These are phyloP conservation scores for Colletotrichum graminicola DNA, from an alignment of 2,329 filamentous ascomycete genomes.

Conservation along the genomic window DNA sequence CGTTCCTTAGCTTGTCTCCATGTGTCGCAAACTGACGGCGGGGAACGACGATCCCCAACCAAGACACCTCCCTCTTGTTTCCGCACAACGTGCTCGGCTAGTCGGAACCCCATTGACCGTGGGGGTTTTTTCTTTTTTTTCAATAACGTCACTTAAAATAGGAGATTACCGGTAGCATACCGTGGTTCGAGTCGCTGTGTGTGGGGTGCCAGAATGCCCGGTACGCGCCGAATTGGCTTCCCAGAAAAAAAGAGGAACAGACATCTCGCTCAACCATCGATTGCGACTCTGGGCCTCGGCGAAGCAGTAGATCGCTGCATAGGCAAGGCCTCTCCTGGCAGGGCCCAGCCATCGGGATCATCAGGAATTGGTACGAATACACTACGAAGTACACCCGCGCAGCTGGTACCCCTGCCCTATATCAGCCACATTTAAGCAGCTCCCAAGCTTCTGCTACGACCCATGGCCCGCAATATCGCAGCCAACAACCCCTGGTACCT, in stretches of 20 bases:
- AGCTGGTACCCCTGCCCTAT: slow-evolving; percentile 32
- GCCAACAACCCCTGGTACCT: slow-evolving; percentile 22
- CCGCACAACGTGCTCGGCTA: slow-evolving; percentile 18
- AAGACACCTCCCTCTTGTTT: slow-evolving; percentile 18
- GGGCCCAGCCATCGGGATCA: slow-evolving; percentile 30
- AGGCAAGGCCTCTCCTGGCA: slow-evolving; percentile 33
- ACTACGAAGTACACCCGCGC: slow-evolving; percentile 8
- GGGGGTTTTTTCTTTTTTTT: no score
- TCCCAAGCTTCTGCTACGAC: slow-evolving; percentile 37
- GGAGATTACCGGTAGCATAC: slow-evolving; percentile 13
- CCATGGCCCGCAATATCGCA: slow-evolving; percentile 31
- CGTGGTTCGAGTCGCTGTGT: slow-evolving; percentile 5
- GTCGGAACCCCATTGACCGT: not conserved
- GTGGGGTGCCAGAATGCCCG: slow-evolving; percentile 1
- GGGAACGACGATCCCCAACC: slow-evolving; percentile 10
- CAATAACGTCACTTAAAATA: slow-evolving; percentile 29
- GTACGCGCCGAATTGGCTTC: slow-evolving; percentile 9
- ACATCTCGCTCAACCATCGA: slow-evolving; percentile 15
- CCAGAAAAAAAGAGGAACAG: not conserved
- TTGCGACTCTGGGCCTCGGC: slow-evolving; percentile 20
- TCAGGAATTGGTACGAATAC: slow-evolving; percentile 12
- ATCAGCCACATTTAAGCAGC: slow-evolving; percentile 34
- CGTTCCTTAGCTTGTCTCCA: slow-evolving; percentile 24
- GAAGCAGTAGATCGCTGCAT: slow-evolving; percentile 37
- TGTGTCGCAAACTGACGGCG: slow-evolving; percentile 13